Percentiles rank a stretch among this genome's conserved stretches.
Conservation (phyloP, 352 stramenopile species). For the Chrysophaeum taylorii region DNA sequence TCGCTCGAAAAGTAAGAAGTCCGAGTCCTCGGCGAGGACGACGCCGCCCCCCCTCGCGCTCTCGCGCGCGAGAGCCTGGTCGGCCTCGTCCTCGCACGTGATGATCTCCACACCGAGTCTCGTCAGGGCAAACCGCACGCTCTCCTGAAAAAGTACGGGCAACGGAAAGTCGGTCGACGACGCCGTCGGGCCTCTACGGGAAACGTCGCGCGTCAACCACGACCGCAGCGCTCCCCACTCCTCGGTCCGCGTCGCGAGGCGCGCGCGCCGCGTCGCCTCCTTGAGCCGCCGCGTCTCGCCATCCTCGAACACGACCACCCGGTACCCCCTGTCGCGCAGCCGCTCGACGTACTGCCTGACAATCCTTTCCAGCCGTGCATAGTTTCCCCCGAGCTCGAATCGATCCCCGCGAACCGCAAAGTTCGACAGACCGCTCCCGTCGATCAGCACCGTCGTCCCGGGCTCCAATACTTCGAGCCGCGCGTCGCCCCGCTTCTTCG, state of each 20-base stretch:
- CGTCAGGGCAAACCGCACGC: background rate
- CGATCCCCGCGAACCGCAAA: background rate
- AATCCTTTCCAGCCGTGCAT: background rate
- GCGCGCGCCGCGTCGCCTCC: background rate
- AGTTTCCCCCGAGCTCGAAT: background rate
- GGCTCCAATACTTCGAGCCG: background rate
- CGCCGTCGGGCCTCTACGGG: too few species aligned
- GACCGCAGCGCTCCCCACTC: background rate
- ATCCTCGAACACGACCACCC: background rate
- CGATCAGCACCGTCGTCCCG: background rate
- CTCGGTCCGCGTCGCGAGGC: background rate
- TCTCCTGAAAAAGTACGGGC: too few species aligned
- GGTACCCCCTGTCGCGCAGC: background rate
- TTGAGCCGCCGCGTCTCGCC: background rate
- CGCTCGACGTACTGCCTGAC: background rate
- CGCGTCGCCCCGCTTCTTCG: background rate
- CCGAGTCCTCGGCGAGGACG: slow-evolving; percentile 46
- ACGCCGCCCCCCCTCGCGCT: background rate
- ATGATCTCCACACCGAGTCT: background rate
- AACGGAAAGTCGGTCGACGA: too few species aligned
- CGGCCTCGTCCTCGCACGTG: background rate
- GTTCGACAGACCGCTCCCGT: background rate
- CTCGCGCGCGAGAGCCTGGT: background rate
- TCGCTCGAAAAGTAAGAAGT: slow-evolving; percentile 72
- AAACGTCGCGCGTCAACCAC: too few species aligned